Base-by-base conservation (phyloP, 2,329 filamentous ascomycete genomes). In the Aspergillus felis region DNA sequence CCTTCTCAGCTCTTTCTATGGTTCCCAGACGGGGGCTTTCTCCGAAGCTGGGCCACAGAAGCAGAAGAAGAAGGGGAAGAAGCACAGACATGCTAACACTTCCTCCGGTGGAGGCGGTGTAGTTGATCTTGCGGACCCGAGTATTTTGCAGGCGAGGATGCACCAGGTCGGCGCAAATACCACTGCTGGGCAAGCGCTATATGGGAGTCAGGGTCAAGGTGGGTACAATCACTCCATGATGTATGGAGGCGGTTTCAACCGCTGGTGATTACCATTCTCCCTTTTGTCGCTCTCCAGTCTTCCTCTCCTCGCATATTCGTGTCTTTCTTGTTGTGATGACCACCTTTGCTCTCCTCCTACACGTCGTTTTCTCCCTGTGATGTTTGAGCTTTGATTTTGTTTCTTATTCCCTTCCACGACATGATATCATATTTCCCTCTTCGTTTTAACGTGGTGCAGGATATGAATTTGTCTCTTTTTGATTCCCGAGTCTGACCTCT, bases 1-100 rank as follows among this genome's bases (percentile, higher is more conserved):
- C 83, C 88, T 92, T 84, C 83, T 93, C 82, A 89, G 86, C 85
- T 90, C 90, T 85, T 90, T 94, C 83, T 95, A 95, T 83, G 90
- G 89, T 81, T 83, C 87, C 75, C 89, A 90, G 81, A 82, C 89
- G 82, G 90, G 89, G 82, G 85, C 86, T 80, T 91, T 91, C 82
- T 90, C 92, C 87, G 92, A 96, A 77, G 87, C 88, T 81, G 89
- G 89, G 81, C 78, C 80, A 75, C 88, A 90, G 82, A 95, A 96
- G 88, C 92, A 95, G 86, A 96, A 96, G 89, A 97, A 96, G 87
- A 96, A 96, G 91, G 92, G 92, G 84, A 97, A 96, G 87, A 97
- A 97, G 91, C 93, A 97, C 85, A 95, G 92, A 88, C 92, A 97
- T 88, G 93, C 92, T 94, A 96, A 97, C 91, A 97, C 93, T 93